Base-by-base conservation (phyloP, 495 filamentous ascomycete species). In the Pyrenopolyporus hunteri region DNA sequence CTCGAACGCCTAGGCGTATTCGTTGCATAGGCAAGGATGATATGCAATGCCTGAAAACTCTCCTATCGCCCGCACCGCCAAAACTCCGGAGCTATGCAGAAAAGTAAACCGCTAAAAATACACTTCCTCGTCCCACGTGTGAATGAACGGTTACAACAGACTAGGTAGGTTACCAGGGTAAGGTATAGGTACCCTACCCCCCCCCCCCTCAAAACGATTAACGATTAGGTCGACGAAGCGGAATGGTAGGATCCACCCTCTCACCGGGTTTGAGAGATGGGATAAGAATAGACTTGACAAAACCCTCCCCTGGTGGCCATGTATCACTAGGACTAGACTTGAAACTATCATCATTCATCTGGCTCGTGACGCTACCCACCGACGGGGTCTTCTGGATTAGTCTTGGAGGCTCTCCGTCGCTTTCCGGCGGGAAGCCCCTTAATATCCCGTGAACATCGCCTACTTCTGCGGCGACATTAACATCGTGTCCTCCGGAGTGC, bases 31-130 rank as follows among this genome's bases (percentile, higher is more conserved):
- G n/a, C n/a, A n/a, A 35, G n/a, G 13, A 20, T 23, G 1, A 33
- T 7, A 22, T 33, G 31, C 29, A 49, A 32, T 10, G 29, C 29
- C 45, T 22, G 11, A 4, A 40, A 43, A 31, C 14, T 23, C 14
- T 14, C 10, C 43, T 33, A 42, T 43, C 1, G 19, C 23, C 20
- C 17, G 39, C 55, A 42, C 42, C 51, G 17, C 52, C 48, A 19
- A 49, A 59, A 67, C 64, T 49, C 64, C 64, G 19, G 32, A 19
- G 58, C 64, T 51, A 67, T 67, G 64, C 53, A 62, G 45, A 51
- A 17, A 52, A 57, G 31, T 11, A 61, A 17, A 16, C 32, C 32
- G 35, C 26, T 35, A 54, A 32, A 29, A 54, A 54, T 56, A 61
- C 57, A 57, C 36, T 2, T 28, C 36, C 49, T 29, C 55, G 47